Evolutionary conservation across 2,329 filamentous ascomycete species (phyloP).

Genomic region (Tolypocladium tropicale): DNA sequence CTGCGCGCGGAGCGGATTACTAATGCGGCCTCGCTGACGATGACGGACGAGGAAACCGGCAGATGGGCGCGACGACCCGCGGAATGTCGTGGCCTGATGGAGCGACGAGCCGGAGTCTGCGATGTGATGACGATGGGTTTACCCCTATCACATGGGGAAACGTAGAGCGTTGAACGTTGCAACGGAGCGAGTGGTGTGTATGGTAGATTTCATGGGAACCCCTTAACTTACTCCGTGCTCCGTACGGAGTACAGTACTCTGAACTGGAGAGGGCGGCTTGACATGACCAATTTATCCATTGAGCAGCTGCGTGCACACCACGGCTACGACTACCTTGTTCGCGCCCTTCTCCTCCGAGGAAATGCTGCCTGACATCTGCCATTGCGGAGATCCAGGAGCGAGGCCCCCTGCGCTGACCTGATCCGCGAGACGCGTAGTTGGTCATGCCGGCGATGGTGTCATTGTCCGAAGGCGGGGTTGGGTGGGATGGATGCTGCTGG

Average conservation of each 20-base stretch:
- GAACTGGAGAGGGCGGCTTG: too few species aligned
- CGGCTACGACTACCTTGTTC: not conserved
- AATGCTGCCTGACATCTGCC: not conserved
- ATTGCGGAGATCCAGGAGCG: not conserved
- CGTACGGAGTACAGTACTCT: not conserved
- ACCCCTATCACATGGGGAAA: not conserved
- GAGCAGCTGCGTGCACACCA: too few species aligned
- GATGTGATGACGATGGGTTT: not conserved
- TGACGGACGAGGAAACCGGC: not conserved
- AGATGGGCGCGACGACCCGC: not conserved
- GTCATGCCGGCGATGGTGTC: not conserved
- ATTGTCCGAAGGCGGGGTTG: not conserved
- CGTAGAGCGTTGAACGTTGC: too few species aligned
- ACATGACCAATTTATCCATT: too few species aligned
- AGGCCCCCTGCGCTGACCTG: not conserved
- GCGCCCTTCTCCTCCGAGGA: not conserved
- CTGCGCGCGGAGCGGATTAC: not conserved
- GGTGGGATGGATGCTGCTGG: too few species aligned
- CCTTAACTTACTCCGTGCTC: too few species aligned
- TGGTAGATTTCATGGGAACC: too few species aligned
- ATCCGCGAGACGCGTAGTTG: not conserved
- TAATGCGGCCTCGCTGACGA: not conserved
- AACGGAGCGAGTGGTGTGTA: not conserved
- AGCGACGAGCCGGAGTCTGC: not conserved
- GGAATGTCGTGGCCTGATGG: not conserved